Base-by-base conservation (phyloP, 2,329 filamentous ascomycete species). In the Emmonsiellopsis sp. region DNA sequence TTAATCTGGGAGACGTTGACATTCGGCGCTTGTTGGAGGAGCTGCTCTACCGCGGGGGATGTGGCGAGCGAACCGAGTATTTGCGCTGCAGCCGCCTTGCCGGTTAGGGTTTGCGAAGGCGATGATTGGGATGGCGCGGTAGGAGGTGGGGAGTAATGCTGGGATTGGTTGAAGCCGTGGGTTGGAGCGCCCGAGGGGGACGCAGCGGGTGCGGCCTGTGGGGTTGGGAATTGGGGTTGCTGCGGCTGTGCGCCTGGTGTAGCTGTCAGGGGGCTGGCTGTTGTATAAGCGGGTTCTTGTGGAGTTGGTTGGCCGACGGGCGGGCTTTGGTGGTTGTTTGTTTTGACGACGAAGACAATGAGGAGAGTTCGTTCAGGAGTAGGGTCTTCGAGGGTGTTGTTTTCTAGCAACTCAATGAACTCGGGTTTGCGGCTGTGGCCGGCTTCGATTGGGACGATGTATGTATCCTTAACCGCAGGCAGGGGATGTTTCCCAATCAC, bases 371-470 rank as follows among this genome's bases (percentile, higher is more conserved):
- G 83, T 59, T 94, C 86, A 0, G 83, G 76, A 13, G 87, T 79
- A 2, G 80, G 80, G 55, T 81, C 79, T 44, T 91, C 87, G 34
- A 96, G 80, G 32, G 82, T 81, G 67, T 91, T 91, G 61, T 92
- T 86, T 58, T 89, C 85, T n/a, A 97, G 79, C 63, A 95, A 87
- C 56, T 89, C 81, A 68, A 96, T 83, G 62, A 96, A 95, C 57
- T 91, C 87, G 0, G 93, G 92, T 43, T 92, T 80, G 48, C 74
- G 73, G 35, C 71, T 73, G 30, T 81, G 77, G 30, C 88, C 89
- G 5, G 84, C 79, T 34, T 89, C 82, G 4, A 97, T 82, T 0
- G 93, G 92, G 8, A 96, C 85, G 34, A 97, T 80, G 67, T 97
- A 97, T 1, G 91, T 88, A 65, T 97, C 92, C 55, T 90, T 85